Conservation (phyloP, 1,139 yeast species). For the Oligophagozyma castellii region DNA sequence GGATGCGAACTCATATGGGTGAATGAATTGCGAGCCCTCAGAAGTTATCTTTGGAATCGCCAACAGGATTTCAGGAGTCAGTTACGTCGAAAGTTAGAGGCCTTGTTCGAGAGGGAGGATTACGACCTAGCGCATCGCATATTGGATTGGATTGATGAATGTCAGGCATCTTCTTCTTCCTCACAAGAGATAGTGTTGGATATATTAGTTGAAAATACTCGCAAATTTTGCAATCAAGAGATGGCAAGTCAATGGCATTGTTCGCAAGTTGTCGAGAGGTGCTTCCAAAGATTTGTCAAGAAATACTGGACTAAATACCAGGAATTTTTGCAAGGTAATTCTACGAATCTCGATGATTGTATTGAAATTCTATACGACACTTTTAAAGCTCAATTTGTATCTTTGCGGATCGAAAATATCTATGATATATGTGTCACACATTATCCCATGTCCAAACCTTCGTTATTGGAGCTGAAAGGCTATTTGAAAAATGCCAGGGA, state of each 20-base stretch:
- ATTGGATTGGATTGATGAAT: conserved; percentile 16
- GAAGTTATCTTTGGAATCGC: conserved; percentile 16
- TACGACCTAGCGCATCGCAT: conserved; percentile 13
- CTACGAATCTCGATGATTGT: conserved; percentile 21
- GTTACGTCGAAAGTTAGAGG: conserved; percentile 7
- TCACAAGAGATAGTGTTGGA: conserved; percentile 27
- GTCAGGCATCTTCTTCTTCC: conserved; percentile 4
- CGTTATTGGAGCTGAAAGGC: conserved; percentile 49
- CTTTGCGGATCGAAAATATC: conserved; percentile 47
- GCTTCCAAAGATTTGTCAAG: conserved; percentile 17
- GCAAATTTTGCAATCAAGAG: conserved; percentile 24
- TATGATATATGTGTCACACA: conserved; percentile 41
- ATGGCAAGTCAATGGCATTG: conserved; percentile 32
- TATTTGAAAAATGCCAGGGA: conserved; percentile 25
- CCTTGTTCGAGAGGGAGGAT: conserved; percentile 15
- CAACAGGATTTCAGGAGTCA: conserved; percentile 8
- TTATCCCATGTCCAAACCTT: conserved; percentile 46
- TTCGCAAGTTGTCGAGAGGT: conserved; percentile 26
- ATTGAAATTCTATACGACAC: conserved; percentile 22
- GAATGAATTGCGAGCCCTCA: conserved; percentile 12
- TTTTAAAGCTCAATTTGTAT: conserved; percentile 17
- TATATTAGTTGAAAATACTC: conserved; percentile 31
- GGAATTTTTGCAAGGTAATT: conserved; percentile 11
- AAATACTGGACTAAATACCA: conserved; percentile 14
- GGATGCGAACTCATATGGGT: conserved; percentile 7